Percentiles rank a stretch among this genome's conserved stretches.
Conservation (phyloP, 2,329 filamentous ascomycete genomes). For the Elsinoe ampelina region DNA sequence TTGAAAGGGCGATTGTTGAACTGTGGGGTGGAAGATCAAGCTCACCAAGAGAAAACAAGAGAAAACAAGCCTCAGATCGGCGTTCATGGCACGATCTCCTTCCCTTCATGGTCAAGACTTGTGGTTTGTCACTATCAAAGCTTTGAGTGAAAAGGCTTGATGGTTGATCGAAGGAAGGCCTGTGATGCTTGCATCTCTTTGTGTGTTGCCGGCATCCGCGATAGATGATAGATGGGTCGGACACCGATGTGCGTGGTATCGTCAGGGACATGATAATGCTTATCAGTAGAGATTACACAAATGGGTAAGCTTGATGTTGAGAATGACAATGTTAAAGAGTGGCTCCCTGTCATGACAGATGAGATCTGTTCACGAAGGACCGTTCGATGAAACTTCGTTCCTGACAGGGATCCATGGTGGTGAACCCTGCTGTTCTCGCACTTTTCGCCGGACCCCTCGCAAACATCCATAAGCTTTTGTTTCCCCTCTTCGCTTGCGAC, state of each 20-base stretch:
- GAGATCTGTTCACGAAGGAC: too few species aligned
- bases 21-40: slow-evolving; percentile 6
- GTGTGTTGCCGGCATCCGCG: neutral
- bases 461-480: neutral
- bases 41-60: neutral
- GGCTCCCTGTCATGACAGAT: too few species aligned
- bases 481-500: neutral
- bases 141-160: neutral
- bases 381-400: neutral
- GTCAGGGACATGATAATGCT: neutral
- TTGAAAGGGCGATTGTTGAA: neutral
- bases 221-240: too few species aligned
- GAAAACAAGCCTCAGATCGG: neutral
- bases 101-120: slow-evolving; percentile 2
- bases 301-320: too few species aligned
- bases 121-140: neutral
- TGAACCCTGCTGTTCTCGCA: neutral
- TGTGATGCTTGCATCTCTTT: neutral
- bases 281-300: neutral
- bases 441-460: neutral
- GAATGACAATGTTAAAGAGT: too few species aligned
- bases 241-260: too few species aligned
- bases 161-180: neutral
- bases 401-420: neutral
- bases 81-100: neutral